Conservation (phyloP, 2,329 filamentous ascomycete species). For the Pseudopyricularia cyperi region DNA sequence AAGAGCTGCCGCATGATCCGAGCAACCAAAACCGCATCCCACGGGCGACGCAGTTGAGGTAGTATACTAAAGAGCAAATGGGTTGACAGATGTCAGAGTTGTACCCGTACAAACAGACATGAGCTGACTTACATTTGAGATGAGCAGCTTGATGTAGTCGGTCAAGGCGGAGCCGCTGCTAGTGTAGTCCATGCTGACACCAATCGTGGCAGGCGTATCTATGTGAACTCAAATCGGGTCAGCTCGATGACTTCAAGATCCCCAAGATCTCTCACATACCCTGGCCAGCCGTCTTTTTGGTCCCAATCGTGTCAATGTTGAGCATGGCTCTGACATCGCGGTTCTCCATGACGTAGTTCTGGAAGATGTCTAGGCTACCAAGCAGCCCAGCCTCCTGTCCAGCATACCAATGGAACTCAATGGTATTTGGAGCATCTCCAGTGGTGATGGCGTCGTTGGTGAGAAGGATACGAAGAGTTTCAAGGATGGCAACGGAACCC, state of each 20-base stretch:
- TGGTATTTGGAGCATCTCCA: conserved; percentile 67
- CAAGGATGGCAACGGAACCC: conserved; percentile 86
- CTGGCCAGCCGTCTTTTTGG: neutral
- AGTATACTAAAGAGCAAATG: conserved; percentile 52
- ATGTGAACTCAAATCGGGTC: neutral
- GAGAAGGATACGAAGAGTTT: conserved; percentile 73
- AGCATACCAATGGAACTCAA: conserved; percentile 96
- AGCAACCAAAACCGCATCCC: conserved; percentile 44
- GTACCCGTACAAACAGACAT: neutral
- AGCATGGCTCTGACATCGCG: conserved; percentile 89
- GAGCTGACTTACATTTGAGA: conserved; percentile 6
- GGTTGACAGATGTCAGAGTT: conserved; percentile 26
- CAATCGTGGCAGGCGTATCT: neutral
- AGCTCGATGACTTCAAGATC: neutral
- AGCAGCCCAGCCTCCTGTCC: conserved; percentile 81
- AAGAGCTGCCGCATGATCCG: conserved; percentile 53
- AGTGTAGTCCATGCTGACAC: conserved; percentile 55
- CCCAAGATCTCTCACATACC: neutral
- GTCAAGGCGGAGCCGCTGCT: conserved; percentile 89
- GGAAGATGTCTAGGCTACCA: conserved; percentile 82
- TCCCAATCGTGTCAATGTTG: conserved; percentile 93
- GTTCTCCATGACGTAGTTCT: conserved; percentile 57
- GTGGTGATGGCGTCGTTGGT: conserved; percentile 54
- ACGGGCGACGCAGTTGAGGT: conserved; percentile 14
- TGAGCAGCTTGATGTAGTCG: conserved; percentile 60